Evolutionary conservation across 1,284 basidiomycete genomes (phyloP), one percentile per base, ranked within the genome.

Genomic region (Irpex lacteus): DNA sequence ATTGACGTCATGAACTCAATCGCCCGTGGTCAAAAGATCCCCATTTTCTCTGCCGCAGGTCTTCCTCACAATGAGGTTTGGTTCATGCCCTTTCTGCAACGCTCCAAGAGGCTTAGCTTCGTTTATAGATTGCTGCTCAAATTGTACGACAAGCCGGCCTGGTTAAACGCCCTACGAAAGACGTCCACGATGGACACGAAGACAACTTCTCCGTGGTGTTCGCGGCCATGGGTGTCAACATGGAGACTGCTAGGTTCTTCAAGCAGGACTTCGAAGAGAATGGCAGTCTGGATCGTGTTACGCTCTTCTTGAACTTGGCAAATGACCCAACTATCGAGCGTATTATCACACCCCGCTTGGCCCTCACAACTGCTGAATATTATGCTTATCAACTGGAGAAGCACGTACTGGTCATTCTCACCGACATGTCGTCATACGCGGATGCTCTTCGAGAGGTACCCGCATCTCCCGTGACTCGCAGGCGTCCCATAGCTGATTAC

Each of bases 261-360:
- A 97, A 98, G 81, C 95, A 98, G 77, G 98, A 99, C 82, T 99
- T 99, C 77, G 96, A 99, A 79, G 97, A 98, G 76, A 98, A 98
- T 75, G 98, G 98, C 60, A 94, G 92, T 83, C 86, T 99, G 69
- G 96, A 98, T 80, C 93, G 98, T 74, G 96, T 98, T 62, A 99
- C 98, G 5, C 85, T 99, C 67, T 99, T 99, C 90, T 86, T 99
- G 78, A 99, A 99, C 82, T 82, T 99, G 74, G 98, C 98, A 59
- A 99, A 98, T 75, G 98, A 99, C 78, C 98, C 98, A n/a, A 99
- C 98, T 68, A 99, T 99, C 77, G 98, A 99, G 79, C 94, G 98
- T 82, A 99, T 99, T 80, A 98, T 99, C 74, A 99, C 98, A 13
- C 98, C 98, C 64, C 96, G 98, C 78, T 85, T 99, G 65, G 98